phyloP scores from a whole-genome alignment of 371 early-diverging fungal species.

The Zychaea mexicana region DNA sequence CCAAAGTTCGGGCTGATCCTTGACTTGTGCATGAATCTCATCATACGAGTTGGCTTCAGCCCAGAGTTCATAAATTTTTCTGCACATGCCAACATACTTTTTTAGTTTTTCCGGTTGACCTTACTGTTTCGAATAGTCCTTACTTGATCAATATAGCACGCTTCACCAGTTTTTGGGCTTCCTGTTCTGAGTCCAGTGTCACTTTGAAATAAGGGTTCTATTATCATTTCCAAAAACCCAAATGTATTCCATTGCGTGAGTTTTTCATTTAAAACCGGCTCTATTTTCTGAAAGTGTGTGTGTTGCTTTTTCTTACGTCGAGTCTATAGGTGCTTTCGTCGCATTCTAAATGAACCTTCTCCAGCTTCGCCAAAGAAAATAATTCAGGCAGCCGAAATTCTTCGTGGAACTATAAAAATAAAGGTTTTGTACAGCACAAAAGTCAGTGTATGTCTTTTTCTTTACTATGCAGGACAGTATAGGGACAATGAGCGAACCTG shows the following conservation, averaged over 20 bases:
- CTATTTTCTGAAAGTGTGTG: not conserved
- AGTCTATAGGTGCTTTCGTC: slow-evolving; percentile 53
- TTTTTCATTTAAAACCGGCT: not conserved
- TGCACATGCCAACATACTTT: slow-evolving; percentile 15
- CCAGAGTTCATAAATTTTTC: slow-evolving; percentile 82
- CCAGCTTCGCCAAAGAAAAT: slow-evolving; percentile 76
- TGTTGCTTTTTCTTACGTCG: slow-evolving; percentile 36
- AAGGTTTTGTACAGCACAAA: not conserved
- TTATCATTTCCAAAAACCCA: not conserved
- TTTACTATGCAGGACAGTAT: not conserved
- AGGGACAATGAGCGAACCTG: slow-evolving; percentile 24
- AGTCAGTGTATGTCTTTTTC: not conserved
- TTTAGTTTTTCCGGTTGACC: not conserved
- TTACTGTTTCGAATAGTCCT: not conserved
- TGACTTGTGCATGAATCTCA: slow-evolving; percentile 62
- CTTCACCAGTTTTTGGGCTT: slow-evolving; percentile 75
- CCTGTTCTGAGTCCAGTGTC: slow-evolving; percentile 66
- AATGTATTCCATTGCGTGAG: not conserved
- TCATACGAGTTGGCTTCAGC: slow-evolving; percentile 67
- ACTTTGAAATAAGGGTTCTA: slow-evolving; percentile 84
- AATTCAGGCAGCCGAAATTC: slow-evolving; percentile 85
- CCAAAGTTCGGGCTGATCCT: slow-evolving; percentile 60
- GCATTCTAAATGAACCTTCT: slow-evolving; percentile 64
- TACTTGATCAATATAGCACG: slow-evolving; percentile 89
- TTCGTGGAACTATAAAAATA: slow-evolving; percentile 51